Conservation (phyloP, 768 basidiomycete species). For the Phanerochaete sordida region DNA sequence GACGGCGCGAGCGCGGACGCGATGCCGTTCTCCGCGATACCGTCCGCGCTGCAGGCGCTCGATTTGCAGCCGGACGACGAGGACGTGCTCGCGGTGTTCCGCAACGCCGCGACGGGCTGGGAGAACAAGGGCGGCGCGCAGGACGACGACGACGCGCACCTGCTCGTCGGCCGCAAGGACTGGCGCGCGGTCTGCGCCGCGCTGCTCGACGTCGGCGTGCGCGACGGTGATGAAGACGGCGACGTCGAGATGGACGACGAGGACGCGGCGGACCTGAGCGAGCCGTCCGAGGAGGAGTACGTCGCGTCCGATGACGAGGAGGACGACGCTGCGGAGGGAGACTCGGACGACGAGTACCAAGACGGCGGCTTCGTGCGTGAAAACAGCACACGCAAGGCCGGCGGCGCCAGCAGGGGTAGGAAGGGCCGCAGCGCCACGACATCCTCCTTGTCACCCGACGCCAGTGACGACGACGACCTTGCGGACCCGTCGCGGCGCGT, state of each 20-base stretch:
- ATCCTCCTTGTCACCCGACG: not conserved
- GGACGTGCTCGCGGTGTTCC: conserved; percentile 69
- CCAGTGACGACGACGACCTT: not conserved
- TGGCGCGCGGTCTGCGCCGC: conserved; percentile 82
- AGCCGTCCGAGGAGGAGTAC: conserved; percentile 29
- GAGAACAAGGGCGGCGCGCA: conserved; percentile 20
- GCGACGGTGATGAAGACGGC: conserved; percentile 16
- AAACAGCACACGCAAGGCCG: conserved; percentile 7
- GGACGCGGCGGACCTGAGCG: conserved; percentile 13
- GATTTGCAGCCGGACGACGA: conserved; percentile 61
- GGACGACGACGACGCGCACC: conserved; percentile 21
- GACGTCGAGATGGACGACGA: conserved; percentile 26
- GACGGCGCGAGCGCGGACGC: not conserved
- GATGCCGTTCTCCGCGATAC: conserved; percentile 56
- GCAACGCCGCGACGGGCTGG: conserved; percentile 77
- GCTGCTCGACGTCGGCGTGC: conserved; percentile 40
- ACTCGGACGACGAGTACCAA: conserved; percentile 30
- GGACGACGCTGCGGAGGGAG: conserved; percentile 15
- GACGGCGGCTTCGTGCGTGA: conserved; percentile 18
- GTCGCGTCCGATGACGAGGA: conserved; percentile 14
- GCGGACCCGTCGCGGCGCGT: conserved; percentile 22
- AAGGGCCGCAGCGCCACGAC: not conserved
- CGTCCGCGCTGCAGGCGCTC: conserved; percentile 57
- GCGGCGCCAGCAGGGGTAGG: conserved; percentile 2
- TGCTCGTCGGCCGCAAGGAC: conserved; percentile 57